These are phyloP conservation scores for Stylonectria norvegica DNA, from an alignment of 2,329 filamentous ascomycete species.

Conservation along the genomic window DNA sequence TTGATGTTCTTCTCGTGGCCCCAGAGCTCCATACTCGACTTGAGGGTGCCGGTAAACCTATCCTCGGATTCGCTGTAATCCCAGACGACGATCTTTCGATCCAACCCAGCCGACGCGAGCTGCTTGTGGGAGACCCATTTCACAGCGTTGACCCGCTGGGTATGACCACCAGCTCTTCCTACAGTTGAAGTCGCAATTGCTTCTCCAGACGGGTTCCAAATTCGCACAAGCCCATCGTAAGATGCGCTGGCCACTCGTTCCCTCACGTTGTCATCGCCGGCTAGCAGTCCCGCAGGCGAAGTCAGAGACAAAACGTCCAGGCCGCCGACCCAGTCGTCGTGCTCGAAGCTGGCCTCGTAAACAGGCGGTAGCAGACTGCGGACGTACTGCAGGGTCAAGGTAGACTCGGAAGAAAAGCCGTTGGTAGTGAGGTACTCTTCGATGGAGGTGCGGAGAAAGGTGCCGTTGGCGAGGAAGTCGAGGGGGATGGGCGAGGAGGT, in stretches of 20 bases:
- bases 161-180: constrained; percentile 67
- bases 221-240: constrained; percentile 82
- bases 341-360: constrained; percentile 88
- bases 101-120: constrained; percentile 78
- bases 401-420: constrained; percentile 85
- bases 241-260: constrained; percentile 80
- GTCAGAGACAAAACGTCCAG: constrained; percentile 75
- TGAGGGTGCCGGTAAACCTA: constrained; percentile 59
- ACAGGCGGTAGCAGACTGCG: constrained; percentile 84
- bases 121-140: constrained; percentile 76
- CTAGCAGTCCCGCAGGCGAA: constrained; percentile 54
- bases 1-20: constrained; percentile 76
- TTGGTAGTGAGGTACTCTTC: constrained; percentile 85
- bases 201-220: constrained; percentile 89
- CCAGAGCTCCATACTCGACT: constrained; percentile 75
- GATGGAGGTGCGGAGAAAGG: constrained; percentile 82
- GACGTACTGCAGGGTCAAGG: constrained; percentile 87
- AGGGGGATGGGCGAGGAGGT: constrained; percentile 68
- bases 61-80: constrained; percentile 70
- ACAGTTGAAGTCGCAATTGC: constrained; percentile 73
- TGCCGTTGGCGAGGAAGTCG: constrained; percentile 94
- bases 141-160: constrained; percentile 73
- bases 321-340: constrained; percentile 93
- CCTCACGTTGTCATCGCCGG: constrained; percentile 30
- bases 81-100: constrained; percentile 85